Conservation (phyloP, 2,329 filamentous ascomycete genomes). For the Colletotrichum sp. region DNA sequence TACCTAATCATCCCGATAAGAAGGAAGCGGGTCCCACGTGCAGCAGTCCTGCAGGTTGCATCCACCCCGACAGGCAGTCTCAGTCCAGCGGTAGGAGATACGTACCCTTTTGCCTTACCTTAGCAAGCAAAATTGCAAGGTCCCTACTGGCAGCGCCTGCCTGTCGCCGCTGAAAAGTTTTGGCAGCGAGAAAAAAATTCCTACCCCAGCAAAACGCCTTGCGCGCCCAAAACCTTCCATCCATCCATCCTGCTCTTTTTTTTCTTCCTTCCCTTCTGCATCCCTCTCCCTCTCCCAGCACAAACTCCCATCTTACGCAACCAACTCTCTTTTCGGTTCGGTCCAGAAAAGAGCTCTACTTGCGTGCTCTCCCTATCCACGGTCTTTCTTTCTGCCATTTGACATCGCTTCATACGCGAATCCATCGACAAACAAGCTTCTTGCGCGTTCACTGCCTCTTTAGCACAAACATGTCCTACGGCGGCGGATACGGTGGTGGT, state of each 20-base stretch:
- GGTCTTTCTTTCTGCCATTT: constrained; percentile 6
- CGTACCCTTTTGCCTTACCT: constrained; percentile 19
- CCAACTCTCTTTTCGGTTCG: constrained; percentile 14
- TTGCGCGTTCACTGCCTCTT: neutral
- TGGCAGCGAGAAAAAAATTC: constrained; percentile 20
- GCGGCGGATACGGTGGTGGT: constrained; percentile 36
- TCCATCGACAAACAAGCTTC: neutral
- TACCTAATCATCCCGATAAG: constrained; percentile 10
- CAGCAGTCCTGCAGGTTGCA: neutral
- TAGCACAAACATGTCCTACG: constrained; percentile 50
- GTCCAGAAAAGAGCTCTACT: constrained; percentile 1
- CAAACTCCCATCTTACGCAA: constrained; percentile 15
- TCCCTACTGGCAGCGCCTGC: constrained; percentile 4
- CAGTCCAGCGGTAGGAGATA: neutral
- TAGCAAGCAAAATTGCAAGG: constrained; percentile 1
- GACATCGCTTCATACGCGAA: constrained; percentile 5
- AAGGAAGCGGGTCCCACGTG: neutral
- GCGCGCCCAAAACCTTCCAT: constrained; percentile 13
- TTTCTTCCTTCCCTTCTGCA: constrained; percentile 1
- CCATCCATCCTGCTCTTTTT: constrained; percentile 7
- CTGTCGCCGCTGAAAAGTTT: constrained; percentile 15
- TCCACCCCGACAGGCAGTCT: neutral
- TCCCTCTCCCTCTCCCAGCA: constrained; percentile 19
- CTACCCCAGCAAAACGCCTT: constrained; percentile 9
- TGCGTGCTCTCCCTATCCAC: constrained; percentile 4